phyloP scores from a whole-genome alignment of 2,329 filamentous ascomycete genomes.

The Orbilia blumenaviensis region DNA sequence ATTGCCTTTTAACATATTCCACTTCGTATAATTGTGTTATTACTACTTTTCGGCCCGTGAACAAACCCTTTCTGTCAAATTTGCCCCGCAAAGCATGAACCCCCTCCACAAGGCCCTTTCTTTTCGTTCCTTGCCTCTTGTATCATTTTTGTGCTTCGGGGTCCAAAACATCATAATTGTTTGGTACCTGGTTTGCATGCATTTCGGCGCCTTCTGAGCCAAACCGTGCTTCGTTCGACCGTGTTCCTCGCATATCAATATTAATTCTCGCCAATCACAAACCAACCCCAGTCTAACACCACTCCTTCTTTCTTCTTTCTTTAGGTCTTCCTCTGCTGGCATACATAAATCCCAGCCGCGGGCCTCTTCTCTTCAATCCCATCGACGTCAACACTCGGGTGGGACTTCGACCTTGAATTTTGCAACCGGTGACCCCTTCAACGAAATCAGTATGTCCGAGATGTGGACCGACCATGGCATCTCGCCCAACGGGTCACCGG shows the following conservation, averaged over 20 bases:
- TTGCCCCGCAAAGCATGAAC: not conserved
- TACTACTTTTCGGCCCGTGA: not conserved
- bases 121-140: not conserved
- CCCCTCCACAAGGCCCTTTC: not conserved
- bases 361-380: slow-evolving; percentile 42
- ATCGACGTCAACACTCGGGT: slow-evolving; percentile 46
- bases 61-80: slow-evolving; percentile 4
- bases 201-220: slow-evolving; percentile 15
- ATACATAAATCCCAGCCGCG: slow-evolving; percentile 39
- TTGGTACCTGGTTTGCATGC: not conserved
- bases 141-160: not conserved
- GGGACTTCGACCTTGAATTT: slow-evolving; percentile 37
- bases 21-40: slow-evolving; percentile 3
- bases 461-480: slow-evolving; percentile 40
- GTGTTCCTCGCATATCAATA: not conserved
- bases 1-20: slow-evolving; percentile 1
- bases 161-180: not conserved
- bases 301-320: slow-evolving; percentile 7
- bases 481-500: slow-evolving; percentile 44
- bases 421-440: slow-evolving; percentile 41
- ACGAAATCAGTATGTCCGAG: slow-evolving; percentile 42
- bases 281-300: slow-evolving; percentile 32
- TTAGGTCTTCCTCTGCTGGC: slow-evolving; percentile 22
- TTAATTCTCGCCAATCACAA: slow-evolving; percentile 29
- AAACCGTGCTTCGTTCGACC: not conserved